Evolutionary conservation across 2,329 filamentous ascomycete species (phyloP).

Genomic region (Ceratocystis huliohia): DNA sequence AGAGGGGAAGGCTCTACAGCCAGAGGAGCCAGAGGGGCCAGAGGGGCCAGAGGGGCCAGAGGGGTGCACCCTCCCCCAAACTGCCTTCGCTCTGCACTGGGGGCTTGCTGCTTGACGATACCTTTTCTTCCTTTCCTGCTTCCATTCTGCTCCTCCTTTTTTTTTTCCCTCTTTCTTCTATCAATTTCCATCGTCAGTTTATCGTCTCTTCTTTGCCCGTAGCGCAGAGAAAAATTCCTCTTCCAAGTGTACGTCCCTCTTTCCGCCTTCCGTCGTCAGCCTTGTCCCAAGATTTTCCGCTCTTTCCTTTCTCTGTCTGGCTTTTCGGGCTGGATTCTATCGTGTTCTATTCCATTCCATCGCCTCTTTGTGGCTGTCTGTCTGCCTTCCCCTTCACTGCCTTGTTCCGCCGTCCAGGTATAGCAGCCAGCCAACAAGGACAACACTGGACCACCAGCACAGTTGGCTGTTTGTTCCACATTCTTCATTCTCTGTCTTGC

Average conservation of each 20-base stretch:
- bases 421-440: background rate
- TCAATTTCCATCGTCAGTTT: background rate
- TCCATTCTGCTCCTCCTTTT: slow-evolving; percentile 1
- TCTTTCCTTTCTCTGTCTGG: background rate
- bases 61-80: background rate
- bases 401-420: background rate
- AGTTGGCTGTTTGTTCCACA: background rate
- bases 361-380: background rate
- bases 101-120: slow-evolving; percentile 9
- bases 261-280: background rate
- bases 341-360: slow-evolving; percentile 5
- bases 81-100: background rate
- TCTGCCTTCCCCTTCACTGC: background rate
- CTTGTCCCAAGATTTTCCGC: background rate
- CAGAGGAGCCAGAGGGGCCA: no score
- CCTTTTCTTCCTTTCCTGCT: background rate
- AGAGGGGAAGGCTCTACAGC: no score
- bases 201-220: no score
- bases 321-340: background rate
- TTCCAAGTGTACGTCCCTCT: background rate
- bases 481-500: background rate
- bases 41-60: no score
- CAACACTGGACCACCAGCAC: background rate
- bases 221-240: background rate
- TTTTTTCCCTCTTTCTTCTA: slow-evolving; percentile 10